Percentiles rank a stretch among this genome's conserved stretches.
These are phyloP conservation scores for Russula emetica DNA, from an alignment of 768 basidiomycete genomes.

Conservation along the genomic window DNA sequence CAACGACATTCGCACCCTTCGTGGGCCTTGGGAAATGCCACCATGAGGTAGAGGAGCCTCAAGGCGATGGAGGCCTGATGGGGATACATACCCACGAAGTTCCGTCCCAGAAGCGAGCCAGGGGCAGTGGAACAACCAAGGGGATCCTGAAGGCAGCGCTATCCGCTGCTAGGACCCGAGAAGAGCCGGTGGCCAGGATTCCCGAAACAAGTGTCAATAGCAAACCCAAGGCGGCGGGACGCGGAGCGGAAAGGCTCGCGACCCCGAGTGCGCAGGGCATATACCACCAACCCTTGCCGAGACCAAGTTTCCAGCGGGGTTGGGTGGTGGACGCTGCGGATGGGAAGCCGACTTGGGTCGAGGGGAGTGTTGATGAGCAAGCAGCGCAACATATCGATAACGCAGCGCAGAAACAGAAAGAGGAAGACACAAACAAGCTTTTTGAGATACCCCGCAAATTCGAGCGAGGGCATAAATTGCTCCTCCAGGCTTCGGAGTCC, in stretches of 20 bases:
- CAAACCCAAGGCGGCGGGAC: constrained; percentile 1
- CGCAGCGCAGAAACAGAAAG: neutral
- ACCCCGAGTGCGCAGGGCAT: neutral
- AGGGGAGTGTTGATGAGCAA: constrained; percentile 5
- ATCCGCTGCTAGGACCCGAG: neutral
- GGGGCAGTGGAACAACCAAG: neutral
- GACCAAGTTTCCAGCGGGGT: constrained; percentile 5
- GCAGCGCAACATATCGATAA: neutral
- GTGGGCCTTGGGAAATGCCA: neutral
- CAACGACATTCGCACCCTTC: too few relatives aligned
- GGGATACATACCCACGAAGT: neutral
- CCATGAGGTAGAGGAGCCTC: too few relatives aligned
- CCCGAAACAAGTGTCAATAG: neutral
- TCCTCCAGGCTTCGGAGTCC: neutral
- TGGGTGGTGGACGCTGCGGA: neutral
- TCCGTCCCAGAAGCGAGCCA: neutral
- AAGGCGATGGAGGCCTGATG: neutral
- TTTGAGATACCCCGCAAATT: neutral
- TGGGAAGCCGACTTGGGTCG: neutral
- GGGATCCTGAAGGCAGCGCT: neutral
- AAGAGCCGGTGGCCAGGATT: neutral
- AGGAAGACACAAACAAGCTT: neutral
- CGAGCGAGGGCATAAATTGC: neutral
- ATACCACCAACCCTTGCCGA: neutral
- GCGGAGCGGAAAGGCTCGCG: constrained; percentile 19